Evolutionary conservation across 2,329 filamentous ascomycete genomes (phyloP).

Genomic region (Trematosphaeria pertusa): DNA sequence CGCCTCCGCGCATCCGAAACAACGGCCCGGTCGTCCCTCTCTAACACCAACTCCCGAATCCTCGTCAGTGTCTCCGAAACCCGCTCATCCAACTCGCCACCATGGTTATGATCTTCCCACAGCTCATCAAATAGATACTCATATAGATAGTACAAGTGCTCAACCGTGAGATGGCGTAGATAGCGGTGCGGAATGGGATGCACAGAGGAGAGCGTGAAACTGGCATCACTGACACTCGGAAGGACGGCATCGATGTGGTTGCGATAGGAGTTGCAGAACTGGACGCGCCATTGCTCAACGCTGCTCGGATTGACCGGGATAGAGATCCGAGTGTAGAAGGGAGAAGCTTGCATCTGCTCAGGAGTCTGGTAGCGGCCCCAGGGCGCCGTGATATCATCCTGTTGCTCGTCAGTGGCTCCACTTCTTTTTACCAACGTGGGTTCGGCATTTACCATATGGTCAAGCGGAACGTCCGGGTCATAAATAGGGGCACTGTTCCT

Average conservation of each 20-base stretch:
- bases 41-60: too few species aligned
- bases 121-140: not conserved
- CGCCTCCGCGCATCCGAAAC: too few species aligned
- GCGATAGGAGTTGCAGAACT: not conserved
- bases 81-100: too few species aligned
- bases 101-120: too few species aligned
- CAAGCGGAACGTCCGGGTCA: too few species aligned
- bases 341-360: not conserved
- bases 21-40: too few species aligned
- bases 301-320: slow-evolving; percentile 5
- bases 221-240: too few species aligned
- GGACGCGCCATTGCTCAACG: slow-evolving; percentile 3
- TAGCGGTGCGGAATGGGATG: slow-evolving; percentile 3
- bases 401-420: not conserved
- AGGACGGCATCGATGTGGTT: too few species aligned
- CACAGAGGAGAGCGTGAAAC: slow-evolving; percentile 2
- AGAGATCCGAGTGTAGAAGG: not conserved
- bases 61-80: too few species aligned
- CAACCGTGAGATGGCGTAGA: not conserved
- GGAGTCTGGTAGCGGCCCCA: slow-evolving; percentile 1
- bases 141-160: not conserved
- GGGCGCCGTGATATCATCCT: not conserved
- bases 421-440: too few species aligned
- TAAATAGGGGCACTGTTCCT: too few species aligned
- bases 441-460: too few species aligned